A percentile compares a stretch with the other conserved stretches of the same genome.
Conservation (phyloP, 108 stramenopile species). For the Nitzschia sp. region DNA sequence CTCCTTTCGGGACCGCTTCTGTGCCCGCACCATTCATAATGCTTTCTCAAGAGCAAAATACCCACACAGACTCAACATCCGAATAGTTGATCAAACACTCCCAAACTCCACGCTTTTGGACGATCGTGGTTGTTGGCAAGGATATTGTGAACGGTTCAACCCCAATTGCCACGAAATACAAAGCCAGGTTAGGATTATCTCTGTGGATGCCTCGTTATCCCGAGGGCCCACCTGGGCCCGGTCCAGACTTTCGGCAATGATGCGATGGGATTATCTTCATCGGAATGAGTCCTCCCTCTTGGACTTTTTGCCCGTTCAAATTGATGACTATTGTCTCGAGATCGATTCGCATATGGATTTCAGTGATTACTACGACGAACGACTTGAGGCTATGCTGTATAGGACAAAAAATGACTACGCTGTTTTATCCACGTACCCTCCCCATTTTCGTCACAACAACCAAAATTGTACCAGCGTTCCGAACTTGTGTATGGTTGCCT, state of each 20-base stretch:
- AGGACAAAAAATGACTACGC: slow-evolving; percentile 86
- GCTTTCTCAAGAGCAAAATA: slow-evolving; percentile 54
- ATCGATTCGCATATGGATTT: slow-evolving; percentile 89
- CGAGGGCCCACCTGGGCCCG: slow-evolving; percentile 53
- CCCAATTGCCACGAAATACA: slow-evolving; percentile 37
- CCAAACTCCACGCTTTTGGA: slow-evolving; percentile 39
- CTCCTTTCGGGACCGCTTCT: slow-evolving; percentile 62
- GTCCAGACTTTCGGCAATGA: slow-evolving; percentile 42
- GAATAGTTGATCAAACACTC: slow-evolving; percentile 68
- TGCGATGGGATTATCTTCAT: slow-evolving; percentile 41
- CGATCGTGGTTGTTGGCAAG: slow-evolving; percentile 45
- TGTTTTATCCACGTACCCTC: slow-evolving; percentile 82
- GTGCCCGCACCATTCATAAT: slow-evolving; percentile 69
- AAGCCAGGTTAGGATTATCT: slow-evolving; percentile 33
- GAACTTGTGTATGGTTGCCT: slow-evolving; percentile 75
- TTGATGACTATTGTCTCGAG: slow-evolving; percentile 89
- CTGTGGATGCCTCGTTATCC: slow-evolving; percentile 29
- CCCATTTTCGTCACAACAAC: slow-evolving; percentile 64
- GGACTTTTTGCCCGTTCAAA: slow-evolving; percentile 42
- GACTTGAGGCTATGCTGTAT: slow-evolving; percentile 74
- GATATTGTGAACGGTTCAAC: slow-evolving; percentile 42
- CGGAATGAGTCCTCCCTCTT: slow-evolving; percentile 12
- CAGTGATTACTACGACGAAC: slow-evolving; percentile 57
- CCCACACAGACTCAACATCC: slow-evolving; percentile 54
- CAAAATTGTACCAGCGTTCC: slow-evolving; percentile 57